A percentile compares a stretch with the other conserved stretches of the same genome.
Evolutionary conservation across 495 filamentous ascomycete genomes (phyloP).

Genomic region (Choiromyces venosus): DNA sequence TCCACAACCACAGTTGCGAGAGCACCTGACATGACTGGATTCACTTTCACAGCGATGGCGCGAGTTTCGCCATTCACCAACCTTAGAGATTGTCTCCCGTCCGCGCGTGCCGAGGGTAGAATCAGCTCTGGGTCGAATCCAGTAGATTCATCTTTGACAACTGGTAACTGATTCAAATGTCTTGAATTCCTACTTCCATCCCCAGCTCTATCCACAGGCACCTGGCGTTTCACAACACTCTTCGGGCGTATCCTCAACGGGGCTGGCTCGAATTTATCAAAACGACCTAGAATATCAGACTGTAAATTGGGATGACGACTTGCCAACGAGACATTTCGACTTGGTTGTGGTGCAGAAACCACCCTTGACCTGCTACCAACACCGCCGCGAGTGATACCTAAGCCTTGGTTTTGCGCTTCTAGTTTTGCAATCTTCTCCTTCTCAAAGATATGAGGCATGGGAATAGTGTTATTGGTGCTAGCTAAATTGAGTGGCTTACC

Average conservation of each 20-base stretch:
- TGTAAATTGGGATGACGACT: neutral
- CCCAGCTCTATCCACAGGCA: neutral
- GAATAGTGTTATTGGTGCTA: slow-evolving; percentile 2
- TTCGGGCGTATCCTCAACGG: slow-evolving; percentile 10
- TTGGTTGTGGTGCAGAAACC: slow-evolving; percentile 28
- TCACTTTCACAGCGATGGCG: neutral
- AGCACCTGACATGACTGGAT: neutral
- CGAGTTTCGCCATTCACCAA: neutral
- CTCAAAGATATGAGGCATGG: neutral
- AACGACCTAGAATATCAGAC: neutral
- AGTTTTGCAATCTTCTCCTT: slow-evolving; percentile 13
- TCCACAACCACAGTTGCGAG: neutral
- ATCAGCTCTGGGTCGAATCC: neutral
- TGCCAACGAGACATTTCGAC: neutral
- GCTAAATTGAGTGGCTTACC: slow-evolving; percentile 18
- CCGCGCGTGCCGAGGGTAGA: neutral
- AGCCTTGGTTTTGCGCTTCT: slow-evolving; percentile 6
- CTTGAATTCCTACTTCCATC: neutral
- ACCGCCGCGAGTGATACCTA: slow-evolving; percentile 6
- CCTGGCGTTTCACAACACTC: neutral
- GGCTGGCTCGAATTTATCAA: neutral
- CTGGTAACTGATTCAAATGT: neutral
- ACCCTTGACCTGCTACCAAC: slow-evolving; percentile 13
- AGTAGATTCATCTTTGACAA: neutral
- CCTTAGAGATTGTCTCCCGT: neutral